Evolutionary conservation across 2,329 filamentous ascomycete genomes (phyloP).

Genomic region (Cordyceps cateniannulata): DNA sequence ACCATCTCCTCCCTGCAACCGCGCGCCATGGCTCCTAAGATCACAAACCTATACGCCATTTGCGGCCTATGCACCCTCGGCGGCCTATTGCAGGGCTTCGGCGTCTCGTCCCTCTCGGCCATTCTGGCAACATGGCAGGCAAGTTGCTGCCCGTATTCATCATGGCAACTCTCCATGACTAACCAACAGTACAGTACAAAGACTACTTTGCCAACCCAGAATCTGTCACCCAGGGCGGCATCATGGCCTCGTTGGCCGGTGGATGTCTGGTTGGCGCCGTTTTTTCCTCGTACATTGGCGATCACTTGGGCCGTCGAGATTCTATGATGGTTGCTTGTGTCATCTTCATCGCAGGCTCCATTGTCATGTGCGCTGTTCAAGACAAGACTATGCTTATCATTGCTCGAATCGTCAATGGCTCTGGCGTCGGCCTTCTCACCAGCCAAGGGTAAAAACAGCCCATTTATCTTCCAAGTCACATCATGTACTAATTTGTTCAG

Average conservation of each 20-base stretch:
- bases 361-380: constrained; percentile 17
- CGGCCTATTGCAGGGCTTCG: constrained; percentile 40
- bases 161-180: background rate
- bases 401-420: constrained; percentile 53
- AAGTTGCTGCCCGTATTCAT: background rate
- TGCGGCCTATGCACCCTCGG: constrained; percentile 23
- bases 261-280: constrained; percentile 37
- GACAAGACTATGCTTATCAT: constrained; percentile 32
- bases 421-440: constrained; percentile 58
- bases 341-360: constrained; percentile 18
- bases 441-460: constrained; percentile 28
- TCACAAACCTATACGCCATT: constrained; percentile 20
- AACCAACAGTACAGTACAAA: constrained; percentile 29
- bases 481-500: constrained; percentile 3
- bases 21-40: constrained; percentile 7
- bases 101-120: constrained; percentile 47
- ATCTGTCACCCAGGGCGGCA: constrained; percentile 35
- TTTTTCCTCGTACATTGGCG: constrained; percentile 34
- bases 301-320: constrained; percentile 33
- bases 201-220: constrained; percentile 41
- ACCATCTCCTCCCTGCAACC: background rate
- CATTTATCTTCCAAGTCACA: background rate
- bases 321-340: constrained; percentile 19
- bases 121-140: constrained; percentile 38
- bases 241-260: constrained; percentile 37